Conservation (phyloP, 2,329 filamentous ascomycete species). For the Ceratocystis variospora region DNA sequence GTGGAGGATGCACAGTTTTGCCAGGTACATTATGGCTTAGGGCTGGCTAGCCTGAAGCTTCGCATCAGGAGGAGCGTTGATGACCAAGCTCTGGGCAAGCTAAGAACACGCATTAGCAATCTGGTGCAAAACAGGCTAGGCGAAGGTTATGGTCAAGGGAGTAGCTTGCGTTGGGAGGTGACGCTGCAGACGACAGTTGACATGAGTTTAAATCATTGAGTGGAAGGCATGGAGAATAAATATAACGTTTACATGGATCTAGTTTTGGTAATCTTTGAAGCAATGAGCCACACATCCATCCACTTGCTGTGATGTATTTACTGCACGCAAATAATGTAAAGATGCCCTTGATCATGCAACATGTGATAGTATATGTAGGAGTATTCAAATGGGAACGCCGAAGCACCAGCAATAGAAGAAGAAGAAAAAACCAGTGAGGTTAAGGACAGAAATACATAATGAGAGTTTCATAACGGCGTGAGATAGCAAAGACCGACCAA, state of each 20-base stretch:
- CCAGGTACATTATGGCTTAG: slow-evolving; percentile 95
- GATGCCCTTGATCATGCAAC: neutral
- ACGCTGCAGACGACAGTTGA: slow-evolving; percentile 58
- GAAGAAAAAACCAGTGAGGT: neutral
- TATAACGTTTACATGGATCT: neutral
- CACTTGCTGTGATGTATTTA: neutral
- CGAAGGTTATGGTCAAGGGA: slow-evolving; percentile 70
- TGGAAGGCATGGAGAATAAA: neutral
- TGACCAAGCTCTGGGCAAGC: slow-evolving; percentile 55
- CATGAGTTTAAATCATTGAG: slow-evolving; percentile 10
- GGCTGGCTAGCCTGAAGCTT: slow-evolving; percentile 86
- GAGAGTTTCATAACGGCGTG: slow-evolving; percentile 10
- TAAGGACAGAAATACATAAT: neutral
- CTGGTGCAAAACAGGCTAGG: slow-evolving; percentile 76
- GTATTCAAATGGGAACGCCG: slow-evolving; percentile 9
- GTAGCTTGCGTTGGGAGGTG: slow-evolving; percentile 80
- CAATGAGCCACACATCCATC: neutral
- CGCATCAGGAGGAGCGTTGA: slow-evolving; percentile 50
- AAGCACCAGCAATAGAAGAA: neutral
- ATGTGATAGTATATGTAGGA: neutral
- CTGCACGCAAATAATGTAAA: neutral
- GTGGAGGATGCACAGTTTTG: slow-evolving; percentile 92
- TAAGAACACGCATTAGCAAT: slow-evolving; percentile 62
- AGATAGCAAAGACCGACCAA: neutral
- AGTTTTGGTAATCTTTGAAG: too few relatives aligned